Percentiles rank a stretch among this genome's conserved stretches.
Conservation (phyloP, 1,284 basidiomycete genomes). For the Thelephora terrestris region DNA sequence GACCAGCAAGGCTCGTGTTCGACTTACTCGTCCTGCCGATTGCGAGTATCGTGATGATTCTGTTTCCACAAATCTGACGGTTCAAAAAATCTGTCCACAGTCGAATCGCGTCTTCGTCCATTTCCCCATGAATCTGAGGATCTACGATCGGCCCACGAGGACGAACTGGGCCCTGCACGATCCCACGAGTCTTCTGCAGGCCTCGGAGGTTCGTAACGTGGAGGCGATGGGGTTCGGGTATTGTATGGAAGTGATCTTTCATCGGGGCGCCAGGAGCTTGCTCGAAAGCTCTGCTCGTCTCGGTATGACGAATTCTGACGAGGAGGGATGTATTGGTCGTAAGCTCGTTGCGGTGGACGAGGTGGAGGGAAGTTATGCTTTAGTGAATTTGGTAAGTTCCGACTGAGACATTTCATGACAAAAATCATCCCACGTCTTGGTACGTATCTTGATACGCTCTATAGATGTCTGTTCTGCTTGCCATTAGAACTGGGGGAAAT, state of each 20-base stretch:
- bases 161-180: constrained; percentile 15
- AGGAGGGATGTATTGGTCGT: constrained; percentile 39
- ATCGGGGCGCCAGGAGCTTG: constrained; percentile 27
- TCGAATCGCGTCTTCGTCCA: constrained; percentile 25
- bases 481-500: background rate
- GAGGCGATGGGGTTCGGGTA: constrained; percentile 41
- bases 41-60: constrained; percentile 26
- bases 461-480: background rate
- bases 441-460: background rate
- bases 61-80: constrained; percentile 65
- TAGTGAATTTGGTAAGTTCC: background rate
- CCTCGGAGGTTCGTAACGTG: constrained; percentile 33
- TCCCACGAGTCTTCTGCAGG: constrained; percentile 25
- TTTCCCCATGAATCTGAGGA: constrained; percentile 6
- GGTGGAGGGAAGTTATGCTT: too few species aligned
- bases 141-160: constrained; percentile 22
- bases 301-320: constrained; percentile 29
- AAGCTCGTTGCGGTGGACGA: constrained; percentile 11
- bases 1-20: constrained; percentile 7
- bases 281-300: constrained; percentile 33
- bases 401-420: background rate
- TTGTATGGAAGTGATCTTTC: constrained; percentile 23
- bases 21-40: constrained; percentile 11
- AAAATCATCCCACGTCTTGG: constrained; percentile 2
- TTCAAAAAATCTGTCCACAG: constrained; percentile 54